Conservation (phyloP, 768 basidiomycete genomes). For the Auricularia auricula-judae region DNA sequence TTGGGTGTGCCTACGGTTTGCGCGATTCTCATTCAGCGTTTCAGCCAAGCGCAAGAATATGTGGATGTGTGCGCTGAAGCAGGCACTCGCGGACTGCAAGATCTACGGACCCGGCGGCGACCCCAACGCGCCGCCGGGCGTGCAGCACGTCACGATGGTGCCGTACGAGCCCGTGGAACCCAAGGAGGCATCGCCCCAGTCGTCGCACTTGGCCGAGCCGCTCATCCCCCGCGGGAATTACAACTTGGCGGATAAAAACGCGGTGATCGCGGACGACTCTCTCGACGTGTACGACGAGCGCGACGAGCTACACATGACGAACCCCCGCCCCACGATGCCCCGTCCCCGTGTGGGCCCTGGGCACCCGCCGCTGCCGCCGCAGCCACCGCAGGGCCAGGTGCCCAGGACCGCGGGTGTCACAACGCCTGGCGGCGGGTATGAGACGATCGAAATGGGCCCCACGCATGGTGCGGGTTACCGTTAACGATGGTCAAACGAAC, state of each 20-base stretch:
- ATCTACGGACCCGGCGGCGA: conserved; percentile 60
- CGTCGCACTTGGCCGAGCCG: conserved; percentile 19
- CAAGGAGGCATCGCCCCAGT: conserved; percentile 21
- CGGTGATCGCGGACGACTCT: conserved; percentile 27
- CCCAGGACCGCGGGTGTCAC: background rate
- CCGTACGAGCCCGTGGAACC: conserved; percentile 54
- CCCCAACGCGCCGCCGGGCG: conserved; percentile 41
- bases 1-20: conserved; percentile 6
- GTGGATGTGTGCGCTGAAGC: conserved; percentile 83
- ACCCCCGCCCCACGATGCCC: conserved; percentile 3
- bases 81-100: conserved; percentile 51
- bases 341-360: background rate
- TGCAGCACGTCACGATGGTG: conserved; percentile 54
- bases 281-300: conserved; percentile 22
- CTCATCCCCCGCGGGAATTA: conserved; percentile 27
- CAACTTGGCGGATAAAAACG: conserved; percentile 41
- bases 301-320: conserved; percentile 13
- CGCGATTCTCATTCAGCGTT: conserved; percentile 7
- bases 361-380: background rate
- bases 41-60: conserved; percentile 75
- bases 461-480: background rate
- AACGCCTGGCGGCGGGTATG: background rate
- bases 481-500: background rate
- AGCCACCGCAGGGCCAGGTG: background rate
- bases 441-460: background rate